Percentiles rank a stretch among this genome's conserved stretches.
phyloP scores from a whole-genome alignment of 164 flowering plant species.

The Macadamia tetraphylla region DNA sequence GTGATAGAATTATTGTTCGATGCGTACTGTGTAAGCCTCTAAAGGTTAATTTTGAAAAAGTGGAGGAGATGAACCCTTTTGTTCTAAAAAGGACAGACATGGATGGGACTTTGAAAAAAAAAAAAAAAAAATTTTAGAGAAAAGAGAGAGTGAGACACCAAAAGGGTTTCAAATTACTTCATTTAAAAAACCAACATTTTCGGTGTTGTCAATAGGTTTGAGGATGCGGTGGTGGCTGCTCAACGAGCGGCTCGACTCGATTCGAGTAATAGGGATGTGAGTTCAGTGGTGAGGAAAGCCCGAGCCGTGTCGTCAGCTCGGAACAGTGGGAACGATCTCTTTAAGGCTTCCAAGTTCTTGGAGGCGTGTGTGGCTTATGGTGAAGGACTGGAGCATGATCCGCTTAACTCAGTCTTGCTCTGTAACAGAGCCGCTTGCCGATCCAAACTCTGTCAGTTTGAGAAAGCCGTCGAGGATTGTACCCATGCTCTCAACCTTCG shows the following conservation, averaged over 20 bases:
- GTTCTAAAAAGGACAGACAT: too few species aligned
- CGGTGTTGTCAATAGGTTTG: too few species aligned
- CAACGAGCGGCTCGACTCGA: slow-evolving; percentile 51
- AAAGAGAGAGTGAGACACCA: too few species aligned
- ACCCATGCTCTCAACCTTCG: slow-evolving; percentile 45
- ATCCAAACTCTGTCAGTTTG: slow-evolving; percentile 62
- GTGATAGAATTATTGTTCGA: not conserved
- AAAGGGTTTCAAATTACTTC: too few species aligned
- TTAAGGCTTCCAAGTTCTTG: slow-evolving; percentile 46
- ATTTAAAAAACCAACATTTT: too few species aligned
- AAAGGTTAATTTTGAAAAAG: too few species aligned
- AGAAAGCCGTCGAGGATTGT: slow-evolving; percentile 81
- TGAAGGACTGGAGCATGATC: slow-evolving; percentile 70
- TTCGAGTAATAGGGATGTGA: slow-evolving; percentile 42
- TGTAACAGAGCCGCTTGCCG: slow-evolving; percentile 85
- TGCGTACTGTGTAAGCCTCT: too few species aligned
- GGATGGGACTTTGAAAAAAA: too few species aligned
- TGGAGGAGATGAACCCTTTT: too few species aligned
- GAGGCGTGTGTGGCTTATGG: slow-evolving; percentile 61
- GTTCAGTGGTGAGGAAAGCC: slow-evolving; percentile 28
- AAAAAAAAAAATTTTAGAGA: too few species aligned
- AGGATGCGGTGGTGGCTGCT: slow-evolving; percentile 62
- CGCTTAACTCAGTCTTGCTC: slow-evolving; percentile 62
- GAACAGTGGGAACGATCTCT: slow-evolving; percentile 62
- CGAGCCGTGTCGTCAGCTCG: slow-evolving; percentile 50